Percentiles rank a stretch among this genome's conserved stretches.
phyloP scores from a whole-genome alignment of 305 asterid species.

The Fraxinus velutina region DNA sequence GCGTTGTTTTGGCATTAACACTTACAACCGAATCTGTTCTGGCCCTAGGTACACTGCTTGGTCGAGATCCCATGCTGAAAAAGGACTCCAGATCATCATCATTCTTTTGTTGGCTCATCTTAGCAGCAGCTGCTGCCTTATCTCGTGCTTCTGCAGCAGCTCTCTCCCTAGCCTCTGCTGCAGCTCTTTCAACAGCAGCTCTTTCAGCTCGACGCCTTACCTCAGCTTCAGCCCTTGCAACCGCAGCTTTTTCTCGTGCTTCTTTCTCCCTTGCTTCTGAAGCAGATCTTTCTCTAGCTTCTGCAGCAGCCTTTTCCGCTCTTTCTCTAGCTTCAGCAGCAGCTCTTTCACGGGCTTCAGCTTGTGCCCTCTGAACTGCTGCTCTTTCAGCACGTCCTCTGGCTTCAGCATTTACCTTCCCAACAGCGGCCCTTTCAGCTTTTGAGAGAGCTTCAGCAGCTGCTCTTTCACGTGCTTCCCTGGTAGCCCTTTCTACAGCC shows the following conservation, averaged over 20 bases:
- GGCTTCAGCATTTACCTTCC: conserved; percentile 79
- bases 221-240: conserved; percentile 54
- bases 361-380: conserved; percentile 92
- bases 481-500: conserved; percentile 96
- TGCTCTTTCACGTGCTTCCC: conserved; percentile 93
- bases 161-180: conserved; percentile 70
- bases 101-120: conserved; percentile 65
- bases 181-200: conserved; percentile 82
- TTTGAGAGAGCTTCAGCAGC: conserved; percentile 60
- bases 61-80: conserved; percentile 67
- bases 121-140: conserved; percentile 73
- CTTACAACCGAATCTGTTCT: conserved; percentile 71
- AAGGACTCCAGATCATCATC: conserved; percentile 87
- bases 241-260: conserved; percentile 61
- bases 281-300: conserved; percentile 67
- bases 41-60: conserved; percentile 85
- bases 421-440: conserved; percentile 83
- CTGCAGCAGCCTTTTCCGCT: conserved; percentile 83
- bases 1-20: conserved; percentile 16
- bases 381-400: conserved; percentile 84
- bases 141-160: conserved; percentile 41
- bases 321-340: conserved; percentile 85
- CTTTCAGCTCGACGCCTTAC: conserved; percentile 77
- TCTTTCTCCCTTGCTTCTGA: conserved; percentile 56
- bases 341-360: conserved; percentile 98